Base-by-base conservation (phyloP, 2,329 filamentous ascomycete species). In the Westerdykella ornata region DNA sequence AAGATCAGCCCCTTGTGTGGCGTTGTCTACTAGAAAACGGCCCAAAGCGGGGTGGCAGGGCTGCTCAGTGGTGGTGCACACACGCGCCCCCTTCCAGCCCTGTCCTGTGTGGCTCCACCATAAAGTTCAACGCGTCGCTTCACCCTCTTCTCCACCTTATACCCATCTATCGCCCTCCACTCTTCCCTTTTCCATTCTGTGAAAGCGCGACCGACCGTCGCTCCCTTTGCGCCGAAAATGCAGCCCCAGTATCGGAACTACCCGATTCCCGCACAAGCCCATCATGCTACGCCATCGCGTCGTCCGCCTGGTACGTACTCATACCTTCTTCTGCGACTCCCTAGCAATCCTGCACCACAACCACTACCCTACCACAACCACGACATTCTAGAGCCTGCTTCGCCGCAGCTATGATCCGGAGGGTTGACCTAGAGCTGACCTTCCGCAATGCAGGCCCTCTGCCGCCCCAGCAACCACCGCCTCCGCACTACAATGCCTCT, bases 381-480 rank as follows among this genome's bases (percentile, higher is more conserved):
- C 55, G 51, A 46, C 37, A 57, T 15, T 37, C 41, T 37, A 31
- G 44, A 33, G 22, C 41, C 32, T 43, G 15, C 42, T 22, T 29
- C 30, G 15, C 41, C 37, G 14, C 35, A 19, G 48, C 41, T 41
- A 73, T 72, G 66, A 73, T 73, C 60, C 67, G 59, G 38, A 67
- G 64, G 54, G 61, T 68, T 70, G 71, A 73, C 66, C 54, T 74
- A 49, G 66, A 68, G 53, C 59, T 59, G 48, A 70, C 69, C 53
- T 70, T 70, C 54, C 64, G 60, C 52, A 58, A 64, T 53, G 58
- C 68, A 72, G 70, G 65, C 48, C 70, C 69, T 37, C 67, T 72
- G 34, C 60, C 54, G 38, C 59, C 54, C 47, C 75, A 77, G 48
- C 73, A 75, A 46, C 66, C 69, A 29, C 70, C 73, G 44, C 71